Conservation (phyloP, 2,329 filamentous ascomycete species). For the Colletotrichum melonis region DNA sequence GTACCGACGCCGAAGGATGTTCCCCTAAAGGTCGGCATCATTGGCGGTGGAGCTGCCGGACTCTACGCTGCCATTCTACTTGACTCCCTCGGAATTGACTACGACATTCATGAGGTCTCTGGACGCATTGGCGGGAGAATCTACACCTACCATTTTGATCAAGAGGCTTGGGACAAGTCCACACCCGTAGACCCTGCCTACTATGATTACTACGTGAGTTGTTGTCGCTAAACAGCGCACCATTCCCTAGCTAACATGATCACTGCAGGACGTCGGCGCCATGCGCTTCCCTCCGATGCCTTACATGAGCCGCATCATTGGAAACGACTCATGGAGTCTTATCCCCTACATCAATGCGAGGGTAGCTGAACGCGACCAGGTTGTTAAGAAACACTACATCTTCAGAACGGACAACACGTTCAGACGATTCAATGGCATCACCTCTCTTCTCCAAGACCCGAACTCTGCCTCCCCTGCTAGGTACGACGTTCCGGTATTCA, state of each 20-base stretch:
- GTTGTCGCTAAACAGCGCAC: too few species aligned
- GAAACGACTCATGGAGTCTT: conserved; percentile 37
- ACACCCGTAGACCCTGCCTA: conserved; percentile 35
- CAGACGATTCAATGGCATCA: conserved; percentile 36
- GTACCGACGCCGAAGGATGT: conserved; percentile 20
- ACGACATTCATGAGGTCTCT: conserved; percentile 51
- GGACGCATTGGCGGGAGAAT: conserved; percentile 49
- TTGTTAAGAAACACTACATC: conserved; percentile 37
- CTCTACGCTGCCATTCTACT: conserved; percentile 48
- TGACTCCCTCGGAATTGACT: conserved; percentile 46
- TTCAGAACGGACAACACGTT: conserved; percentile 39
- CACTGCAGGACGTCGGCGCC: conserved; percentile 49
- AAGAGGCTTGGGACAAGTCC: conserved; percentile 37
- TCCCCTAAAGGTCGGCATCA: conserved; percentile 46
- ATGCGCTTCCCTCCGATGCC: conserved; percentile 52
- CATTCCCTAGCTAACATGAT: not conserved
- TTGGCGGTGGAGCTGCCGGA: conserved; percentile 51
- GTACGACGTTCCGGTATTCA: conserved; percentile 35
- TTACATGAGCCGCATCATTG: conserved; percentile 42
- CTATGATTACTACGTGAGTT: conserved; percentile 47
- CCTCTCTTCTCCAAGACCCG: conserved; percentile 21
- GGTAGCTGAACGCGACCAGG: conserved; percentile 29
- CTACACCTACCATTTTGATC: conserved; percentile 48
- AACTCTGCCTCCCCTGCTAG: conserved; percentile 19
- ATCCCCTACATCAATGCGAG: conserved; percentile 39